phyloP scores from a whole-genome alignment of 805 yeast species.

The Limtongia smithiae region DNA sequence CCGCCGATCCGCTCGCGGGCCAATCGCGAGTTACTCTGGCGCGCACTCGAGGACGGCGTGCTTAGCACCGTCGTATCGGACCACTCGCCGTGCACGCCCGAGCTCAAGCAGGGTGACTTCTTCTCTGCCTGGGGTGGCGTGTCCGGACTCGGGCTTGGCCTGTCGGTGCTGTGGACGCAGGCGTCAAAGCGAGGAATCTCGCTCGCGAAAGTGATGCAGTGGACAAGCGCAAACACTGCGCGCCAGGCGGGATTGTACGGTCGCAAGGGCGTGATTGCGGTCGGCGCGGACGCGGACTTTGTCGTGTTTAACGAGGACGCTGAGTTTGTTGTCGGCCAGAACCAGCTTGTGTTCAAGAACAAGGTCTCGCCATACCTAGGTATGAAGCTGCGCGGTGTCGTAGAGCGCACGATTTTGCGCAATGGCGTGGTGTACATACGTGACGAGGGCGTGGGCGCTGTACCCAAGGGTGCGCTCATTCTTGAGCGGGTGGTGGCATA shows the following conservation, averaged over 20 bases:
- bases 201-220: slow-evolving; percentile 60
- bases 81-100: slow-evolving; percentile 95
- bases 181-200: slow-evolving; percentile 49
- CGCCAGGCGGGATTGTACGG: slow-evolving; percentile 74
- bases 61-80: slow-evolving; percentile 88
- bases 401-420: slow-evolving; percentile 67
- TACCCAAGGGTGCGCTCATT: slow-evolving; percentile 25
- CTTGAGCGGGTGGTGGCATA: slow-evolving; percentile 8
- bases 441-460: slow-evolving; percentile 17
- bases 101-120: slow-evolving; percentile 83
- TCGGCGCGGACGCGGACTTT: slow-evolving; percentile 86
- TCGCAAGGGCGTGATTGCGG: slow-evolving; percentile 65
- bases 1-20: slow-evolving; percentile 84
- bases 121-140: slow-evolving; percentile 97
- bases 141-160: slow-evolving; percentile 85
- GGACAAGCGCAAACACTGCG: slow-evolving; percentile 85
- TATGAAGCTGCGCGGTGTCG: slow-evolving; percentile 63
- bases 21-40: slow-evolving; percentile 74
- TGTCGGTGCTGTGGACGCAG: slow-evolving; percentile 76
- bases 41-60: slow-evolving; percentile 60
- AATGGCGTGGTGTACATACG: slow-evolving; percentile 62
- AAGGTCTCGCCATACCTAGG: slow-evolving; percentile 87
- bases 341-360: slow-evolving; percentile 66
- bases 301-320: slow-evolving; percentile 67
- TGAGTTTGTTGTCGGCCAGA: slow-evolving; percentile 45